phyloP scores from a whole-genome alignment of 805 yeast species.

The Peterozyma xylosa region DNA sequence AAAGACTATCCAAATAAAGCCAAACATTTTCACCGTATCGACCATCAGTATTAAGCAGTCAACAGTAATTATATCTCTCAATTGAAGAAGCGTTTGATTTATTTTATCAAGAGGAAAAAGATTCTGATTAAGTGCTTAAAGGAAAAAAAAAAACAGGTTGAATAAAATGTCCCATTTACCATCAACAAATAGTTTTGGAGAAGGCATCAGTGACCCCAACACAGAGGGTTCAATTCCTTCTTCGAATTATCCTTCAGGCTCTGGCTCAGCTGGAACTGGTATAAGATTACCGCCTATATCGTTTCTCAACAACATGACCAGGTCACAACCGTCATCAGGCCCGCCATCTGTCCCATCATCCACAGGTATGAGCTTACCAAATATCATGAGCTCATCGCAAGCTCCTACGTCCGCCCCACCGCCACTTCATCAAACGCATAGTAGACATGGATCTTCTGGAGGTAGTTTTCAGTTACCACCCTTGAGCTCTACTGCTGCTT shows the following conservation, averaged over 20 bases:
- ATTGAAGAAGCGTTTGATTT: no score
- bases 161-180: not conserved
- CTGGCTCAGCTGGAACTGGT: slow-evolving; percentile 1
- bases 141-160: no score
- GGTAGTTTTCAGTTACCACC: slow-evolving; percentile 7
- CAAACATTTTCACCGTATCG: no score
- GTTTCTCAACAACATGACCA: slow-evolving; percentile 13
- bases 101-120: no score
- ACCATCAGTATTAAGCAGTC: no score
- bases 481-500: slow-evolving; percentile 2
- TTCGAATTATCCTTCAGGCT: no score
- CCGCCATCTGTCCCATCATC: not conserved
- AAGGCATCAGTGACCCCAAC: not conserved
- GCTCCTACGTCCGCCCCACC: not conserved
- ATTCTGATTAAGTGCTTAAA: no score
- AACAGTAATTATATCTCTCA: no score
- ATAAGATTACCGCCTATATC: slow-evolving; percentile 33
- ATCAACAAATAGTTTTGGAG: not conserved
- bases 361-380: not conserved
- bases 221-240: not conserved
- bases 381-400: not conserved
- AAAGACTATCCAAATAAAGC: no score
- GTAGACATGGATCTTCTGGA: not conserved
- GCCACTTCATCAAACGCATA: not conserved
- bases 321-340: not conserved